phyloP scores from a whole-genome alignment of 2,329 filamentous ascomycete genomes.

The Nannizziopsis barbatae region DNA sequence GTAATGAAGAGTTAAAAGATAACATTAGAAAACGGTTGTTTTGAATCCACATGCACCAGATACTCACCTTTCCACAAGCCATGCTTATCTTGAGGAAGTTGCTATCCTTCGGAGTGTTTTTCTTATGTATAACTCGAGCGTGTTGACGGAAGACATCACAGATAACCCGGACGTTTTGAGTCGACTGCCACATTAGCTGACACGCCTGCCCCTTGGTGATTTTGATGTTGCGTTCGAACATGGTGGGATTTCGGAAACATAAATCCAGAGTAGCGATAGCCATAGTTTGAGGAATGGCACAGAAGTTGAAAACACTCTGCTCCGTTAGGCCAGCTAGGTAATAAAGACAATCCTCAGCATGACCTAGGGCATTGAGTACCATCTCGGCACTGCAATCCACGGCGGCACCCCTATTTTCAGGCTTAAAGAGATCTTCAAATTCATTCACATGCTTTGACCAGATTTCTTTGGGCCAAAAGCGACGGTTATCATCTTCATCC shows the following conservation, averaged over 20 bases:
- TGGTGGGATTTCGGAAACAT: constrained; percentile 78
- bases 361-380: constrained; percentile 77
- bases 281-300: constrained; percentile 93
- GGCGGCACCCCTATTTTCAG: constrained; percentile 63
- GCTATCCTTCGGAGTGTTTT: constrained; percentile 87
- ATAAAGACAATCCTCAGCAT: constrained; percentile 88
- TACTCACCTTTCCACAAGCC: constrained; percentile 67
- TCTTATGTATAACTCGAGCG: constrained; percentile 70
- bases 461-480: constrained; percentile 92
- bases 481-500: constrained; percentile 73
- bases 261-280: constrained; percentile 88
- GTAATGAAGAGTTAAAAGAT: constrained; percentile 15
- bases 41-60: not conserved
- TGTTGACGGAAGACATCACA: constrained; percentile 75
- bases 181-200: constrained; percentile 80
- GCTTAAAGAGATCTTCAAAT: constrained; percentile 83
- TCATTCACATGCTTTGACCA: constrained; percentile 91
- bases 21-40: not conserved
- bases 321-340: constrained; percentile 92
- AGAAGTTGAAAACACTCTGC: constrained; percentile 98
- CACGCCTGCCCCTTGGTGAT: constrained; percentile 94
- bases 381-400: constrained; percentile 84
- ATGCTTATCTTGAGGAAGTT: constrained; percentile 87
- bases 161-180: constrained; percentile 72
- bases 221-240: constrained; percentile 84